Conservation (phyloP, 2,329 filamentous ascomycete species). For the Coniochaeta sp. region DNA sequence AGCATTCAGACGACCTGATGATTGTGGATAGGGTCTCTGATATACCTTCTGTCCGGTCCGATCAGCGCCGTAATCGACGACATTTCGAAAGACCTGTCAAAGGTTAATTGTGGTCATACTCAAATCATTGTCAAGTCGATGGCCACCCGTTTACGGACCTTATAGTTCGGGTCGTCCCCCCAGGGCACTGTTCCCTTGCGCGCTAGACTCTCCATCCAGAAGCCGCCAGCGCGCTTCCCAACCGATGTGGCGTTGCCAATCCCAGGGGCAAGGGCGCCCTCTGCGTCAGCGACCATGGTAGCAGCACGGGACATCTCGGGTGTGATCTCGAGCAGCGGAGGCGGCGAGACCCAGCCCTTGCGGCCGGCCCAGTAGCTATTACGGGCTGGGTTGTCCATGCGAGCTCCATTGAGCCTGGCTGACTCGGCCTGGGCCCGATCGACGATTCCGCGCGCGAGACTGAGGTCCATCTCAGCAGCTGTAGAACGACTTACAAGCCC, state of each 20-base stretch:
- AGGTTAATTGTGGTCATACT: neutral
- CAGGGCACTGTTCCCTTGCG: neutral
- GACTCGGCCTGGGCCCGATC: neutral
- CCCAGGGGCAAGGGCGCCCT: neutral
- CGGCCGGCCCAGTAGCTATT: neutral
- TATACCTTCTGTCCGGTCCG: neutral
- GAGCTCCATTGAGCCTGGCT: neutral
- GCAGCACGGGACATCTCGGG: neutral
- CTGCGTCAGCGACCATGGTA: neutral
- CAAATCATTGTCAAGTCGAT: neutral
- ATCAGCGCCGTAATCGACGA: neutral
- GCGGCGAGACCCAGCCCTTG: neutral
- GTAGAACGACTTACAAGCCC: neutral
- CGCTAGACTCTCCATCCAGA: slow-evolving; percentile 1
- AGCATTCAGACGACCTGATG: neutral
- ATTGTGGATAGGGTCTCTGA: neutral
- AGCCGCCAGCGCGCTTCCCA: neutral
- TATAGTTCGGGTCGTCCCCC: neutral
- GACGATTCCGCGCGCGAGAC: neutral
- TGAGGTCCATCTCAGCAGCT: neutral
- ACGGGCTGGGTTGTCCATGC: neutral
- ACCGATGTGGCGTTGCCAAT: neutral
- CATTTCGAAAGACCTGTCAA: neutral
- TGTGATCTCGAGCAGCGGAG: neutral
- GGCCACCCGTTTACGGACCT: neutral